Percentiles rank a stretch among this genome's conserved stretches.
These are phyloP conservation scores for Phallus indusiatus DNA, from an alignment of 768 basidiomycete species.

Conservation along the genomic window DNA sequence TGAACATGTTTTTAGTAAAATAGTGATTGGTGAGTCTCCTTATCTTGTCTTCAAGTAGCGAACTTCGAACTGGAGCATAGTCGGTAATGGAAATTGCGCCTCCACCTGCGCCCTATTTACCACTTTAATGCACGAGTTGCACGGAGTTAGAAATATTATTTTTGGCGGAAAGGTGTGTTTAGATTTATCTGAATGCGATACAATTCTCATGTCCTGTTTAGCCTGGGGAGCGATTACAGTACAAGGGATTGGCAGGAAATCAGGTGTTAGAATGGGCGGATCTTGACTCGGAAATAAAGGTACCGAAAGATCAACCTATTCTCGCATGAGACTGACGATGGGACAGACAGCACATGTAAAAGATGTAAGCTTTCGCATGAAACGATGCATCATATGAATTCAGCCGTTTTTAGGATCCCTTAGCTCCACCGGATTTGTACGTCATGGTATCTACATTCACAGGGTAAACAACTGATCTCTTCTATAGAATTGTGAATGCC, in stretches of 20 bases:
- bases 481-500: conserved; percentile 23
- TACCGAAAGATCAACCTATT: neutral
- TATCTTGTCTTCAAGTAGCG: neutral
- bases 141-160: conserved; percentile 40
- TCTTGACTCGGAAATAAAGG: conserved; percentile 49
- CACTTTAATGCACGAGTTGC: conserved; percentile 50
- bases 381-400: conserved; percentile 18
- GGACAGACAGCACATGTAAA: conserved; percentile 28
- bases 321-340: neutral
- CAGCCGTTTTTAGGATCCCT: conserved; percentile 18
- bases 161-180: conserved; percentile 39
- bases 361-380: conserved; percentile 15
- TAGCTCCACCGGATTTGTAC: conserved; percentile 30
- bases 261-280: conserved; percentile 56
- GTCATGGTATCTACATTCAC: conserved; percentile 7
- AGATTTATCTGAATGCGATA: no score
- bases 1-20: neutral
- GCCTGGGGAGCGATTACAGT: conserved; percentile 40
- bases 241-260: conserved; percentile 45
- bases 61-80: conserved; percentile 18
- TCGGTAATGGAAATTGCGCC: conserved; percentile 32
- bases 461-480: neutral
- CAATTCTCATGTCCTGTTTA: neutral
- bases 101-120: conserved; percentile 58
- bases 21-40: neutral